Base-by-base conservation (phyloP, 768 basidiomycete genomes). In the Agrocybe chaxingu region DNA sequence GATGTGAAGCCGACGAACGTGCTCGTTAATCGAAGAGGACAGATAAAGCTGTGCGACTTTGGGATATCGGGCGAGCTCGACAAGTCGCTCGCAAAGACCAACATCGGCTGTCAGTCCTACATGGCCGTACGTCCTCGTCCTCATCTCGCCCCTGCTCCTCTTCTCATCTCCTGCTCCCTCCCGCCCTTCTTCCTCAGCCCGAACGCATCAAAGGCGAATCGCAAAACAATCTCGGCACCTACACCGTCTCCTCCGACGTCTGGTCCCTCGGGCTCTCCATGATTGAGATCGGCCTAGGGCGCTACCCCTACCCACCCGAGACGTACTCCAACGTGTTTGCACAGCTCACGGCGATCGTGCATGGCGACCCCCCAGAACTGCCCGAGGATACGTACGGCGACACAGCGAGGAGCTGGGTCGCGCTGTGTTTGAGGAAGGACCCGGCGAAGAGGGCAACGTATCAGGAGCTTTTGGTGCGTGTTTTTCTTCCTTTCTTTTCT, bases 61-160 rank as follows among this genome's bases (percentile, higher is more conserved):
- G 97, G 97, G n/a, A 93, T 98, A 0, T 97, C 94, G 7, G 96
- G 96, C 5, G 95, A 99, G 65, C 81, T 99, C 35, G 96, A 99
- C 69, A 92, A 93, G 66, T 89, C 87, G 49, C 76, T 99, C 16
- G 97, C 97, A 12, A 96, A 95, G 70, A 99, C 97, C 5, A 98
- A 98, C 61, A 98, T 99, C 35, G 97, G 97, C 6, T 99, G 97
- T 65, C 97, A 99, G 67, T 88, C 84, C 53, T 99, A 99, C 68
- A 98, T 99, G 94, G 96, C 96, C 42, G 93, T 93, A 67, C 66
- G 87, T 78, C 2, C 42, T 8, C 31, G 30, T 50, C 29, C 18
- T 45, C 8, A 37, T 43, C 58, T 33, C 16, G 16, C 13, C 36
- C 9, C 13, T 32, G 35, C 5, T 40, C 49, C 18, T 36, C 18